Evolutionary conservation across 1,139 yeast species (phyloP).

Genomic region (Lizanozyma gosingica): DNA sequence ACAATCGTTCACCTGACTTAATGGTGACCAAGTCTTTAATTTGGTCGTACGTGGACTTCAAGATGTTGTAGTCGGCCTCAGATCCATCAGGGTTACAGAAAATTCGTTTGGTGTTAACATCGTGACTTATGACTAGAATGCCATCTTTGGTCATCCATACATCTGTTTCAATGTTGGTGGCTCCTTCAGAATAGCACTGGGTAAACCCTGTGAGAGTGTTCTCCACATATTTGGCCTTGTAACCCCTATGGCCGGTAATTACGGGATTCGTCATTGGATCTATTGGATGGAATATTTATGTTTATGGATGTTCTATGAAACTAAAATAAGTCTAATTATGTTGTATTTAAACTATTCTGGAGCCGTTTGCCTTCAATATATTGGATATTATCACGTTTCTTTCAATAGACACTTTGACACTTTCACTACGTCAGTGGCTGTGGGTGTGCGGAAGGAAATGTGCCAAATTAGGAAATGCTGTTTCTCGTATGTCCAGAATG

Average conservation of each 20-base stretch:
- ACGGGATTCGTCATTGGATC: conserved; percentile 13
- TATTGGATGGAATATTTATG: background rate
- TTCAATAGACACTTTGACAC: too few species aligned
- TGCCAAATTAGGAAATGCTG: too few species aligned
- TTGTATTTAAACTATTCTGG: too few species aligned
- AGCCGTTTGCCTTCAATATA: too few species aligned
- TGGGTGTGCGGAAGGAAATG: too few species aligned
- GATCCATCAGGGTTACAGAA: conserved; percentile 31
- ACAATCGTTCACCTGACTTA: conserved; percentile 24
- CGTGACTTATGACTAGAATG: conserved; percentile 34
- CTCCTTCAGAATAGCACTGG: conserved; percentile 32
- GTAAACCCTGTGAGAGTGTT: conserved; percentile 32
- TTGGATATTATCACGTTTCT: too few species aligned
- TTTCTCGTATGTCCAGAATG: too few species aligned
- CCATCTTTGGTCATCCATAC: conserved; percentile 32
- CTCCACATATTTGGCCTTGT: conserved; percentile 33
- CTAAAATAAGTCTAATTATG: too few species aligned
- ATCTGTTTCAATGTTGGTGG: conserved; percentile 35
- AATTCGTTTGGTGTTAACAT: conserved; percentile 29
- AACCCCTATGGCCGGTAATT: conserved; percentile 39
- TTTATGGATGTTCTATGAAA: too few species aligned
- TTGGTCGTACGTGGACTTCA: conserved; percentile 21
- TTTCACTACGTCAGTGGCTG: too few species aligned
- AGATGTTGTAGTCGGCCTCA: conserved; percentile 28
- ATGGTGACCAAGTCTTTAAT: conserved; percentile 26